A percentile compares a stretch with the other conserved stretches of the same genome.
phyloP scores from a whole-genome alignment of 2,329 filamentous ascomycete genomes.

The Apiospora arundinis region DNA sequence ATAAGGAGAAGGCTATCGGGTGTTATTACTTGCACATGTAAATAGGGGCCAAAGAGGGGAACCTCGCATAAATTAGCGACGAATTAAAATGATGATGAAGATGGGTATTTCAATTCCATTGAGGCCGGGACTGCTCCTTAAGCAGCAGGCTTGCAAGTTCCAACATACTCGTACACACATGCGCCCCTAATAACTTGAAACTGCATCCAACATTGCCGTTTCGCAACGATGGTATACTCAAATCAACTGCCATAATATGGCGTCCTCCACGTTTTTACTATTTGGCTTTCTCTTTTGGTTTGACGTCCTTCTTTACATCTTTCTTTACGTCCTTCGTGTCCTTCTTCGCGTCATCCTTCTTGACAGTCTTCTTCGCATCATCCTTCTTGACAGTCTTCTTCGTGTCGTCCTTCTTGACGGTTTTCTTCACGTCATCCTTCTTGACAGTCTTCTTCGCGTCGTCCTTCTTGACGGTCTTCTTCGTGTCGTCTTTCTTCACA shows the following conservation, averaged over 20 bases:
- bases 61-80: neutral
- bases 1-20: neutral
- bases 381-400: no score
- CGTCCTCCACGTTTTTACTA: neutral
- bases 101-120: conserved; percentile 17
- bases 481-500: conserved; percentile 21
- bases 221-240: neutral
- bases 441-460: conserved; percentile 31
- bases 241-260: neutral
- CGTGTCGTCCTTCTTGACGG: conserved; percentile 23
- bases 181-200: neutral
- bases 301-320: conserved; percentile 20
- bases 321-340: conserved; percentile 27
- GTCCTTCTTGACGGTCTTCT: conserved; percentile 20
- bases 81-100: conserved; percentile 11
- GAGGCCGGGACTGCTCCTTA: neutral
- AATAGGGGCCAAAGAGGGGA: neutral
- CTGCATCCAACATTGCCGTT: conserved; percentile 4
- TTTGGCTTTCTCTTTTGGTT: conserved; percentile 12
- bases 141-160: neutral
- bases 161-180: neutral
- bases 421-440: conserved; percentile 23
- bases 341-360: no score
- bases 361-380: no score
- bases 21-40: neutral